Base-by-base conservation (phyloP, 208 protist species). In the Trypanosoma platydactyli region DNA sequence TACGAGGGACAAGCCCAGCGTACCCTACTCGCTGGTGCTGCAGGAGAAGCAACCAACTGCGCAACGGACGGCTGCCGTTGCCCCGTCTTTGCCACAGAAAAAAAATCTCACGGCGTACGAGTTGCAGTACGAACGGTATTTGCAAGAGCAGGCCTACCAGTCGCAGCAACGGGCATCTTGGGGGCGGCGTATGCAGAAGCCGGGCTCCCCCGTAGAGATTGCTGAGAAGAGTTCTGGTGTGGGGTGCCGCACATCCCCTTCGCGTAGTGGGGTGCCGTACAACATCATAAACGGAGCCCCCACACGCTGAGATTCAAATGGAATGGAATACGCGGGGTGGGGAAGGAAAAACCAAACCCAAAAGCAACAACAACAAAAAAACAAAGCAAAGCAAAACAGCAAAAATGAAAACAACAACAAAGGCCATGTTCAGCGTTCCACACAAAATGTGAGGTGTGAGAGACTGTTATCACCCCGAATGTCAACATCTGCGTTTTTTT, bases 111-210 rank as follows among this genome's bases (percentile, higher is more conserved):
- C 67, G 20, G 15, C 58, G 27, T 72, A 72, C 42, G 67, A 72
- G 50, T 30, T 65, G 30, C 67, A 72, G 50, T 72, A 72, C 40
- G 67, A 72, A 50, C 29, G 27, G 49, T 72, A 72, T 27, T 2
- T 72, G 67, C 27, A 42, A 20, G 44, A 62, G n/a, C 46, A 57
- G 48, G 15, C 29, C 2, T 7, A 40, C 7, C 42, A 48, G 29
- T 24, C 2, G 12, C 33, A 58, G 15, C 41, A 15, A 12, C 27
- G 24, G n/a, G 30, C 25, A 44, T 38, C 24, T 2, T 5, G 4
- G 44, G 13, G 33, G n/a, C 42, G 2, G 22, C 22, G 16, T 27
- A 13, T 20, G 1, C 22, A 25, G 20, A 38, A 25, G 22, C 33
- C 64, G 29, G 27, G 15, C 1, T 56, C 55, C 35, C 49, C 55